phyloP scores from a whole-genome alignment of 495 filamentous ascomycete genomes.

The Oleoguttula mirabilis region DNA sequence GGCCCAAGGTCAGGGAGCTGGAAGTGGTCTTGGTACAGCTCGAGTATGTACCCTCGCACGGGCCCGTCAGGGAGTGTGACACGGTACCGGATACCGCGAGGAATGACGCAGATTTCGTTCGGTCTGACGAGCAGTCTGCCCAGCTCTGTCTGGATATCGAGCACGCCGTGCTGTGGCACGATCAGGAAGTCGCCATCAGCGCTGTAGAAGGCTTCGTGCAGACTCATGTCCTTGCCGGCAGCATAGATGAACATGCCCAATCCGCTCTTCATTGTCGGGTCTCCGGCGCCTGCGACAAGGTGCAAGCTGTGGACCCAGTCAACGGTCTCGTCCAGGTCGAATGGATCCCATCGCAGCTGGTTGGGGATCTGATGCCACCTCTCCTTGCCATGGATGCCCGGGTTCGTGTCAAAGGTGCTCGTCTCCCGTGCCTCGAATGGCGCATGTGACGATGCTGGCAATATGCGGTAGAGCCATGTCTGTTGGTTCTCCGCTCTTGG shows the following conservation, averaged over 20 bases:
- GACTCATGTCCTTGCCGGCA: conserved; percentile 66
- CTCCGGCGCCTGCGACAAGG: conserved; percentile 69
- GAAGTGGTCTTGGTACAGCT: conserved; percentile 79
- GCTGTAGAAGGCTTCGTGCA: conserved; percentile 67
- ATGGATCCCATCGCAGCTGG: conserved; percentile 85
- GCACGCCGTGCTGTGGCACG: conserved; percentile 68
- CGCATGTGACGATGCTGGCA: conserved; percentile 71
- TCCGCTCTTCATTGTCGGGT: conserved; percentile 68
- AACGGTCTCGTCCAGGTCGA: conserved; percentile 57
- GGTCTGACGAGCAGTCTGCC: conserved; percentile 72
- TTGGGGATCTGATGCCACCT: conserved; percentile 62
- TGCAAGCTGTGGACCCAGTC: conserved; percentile 73
- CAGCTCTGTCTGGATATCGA: conserved; percentile 79
- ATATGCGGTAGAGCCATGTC: conserved; percentile 86
- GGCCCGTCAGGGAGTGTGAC: conserved; percentile 54
- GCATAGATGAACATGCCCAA: conserved; percentile 75
- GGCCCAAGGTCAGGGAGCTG: conserved; percentile 77
- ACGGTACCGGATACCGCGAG: conserved; percentile 68
- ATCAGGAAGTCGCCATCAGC: conserved; percentile 83
- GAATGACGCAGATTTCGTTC: conserved; percentile 82
- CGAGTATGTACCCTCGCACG: conserved; percentile 72
- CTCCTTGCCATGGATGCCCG: conserved; percentile 29
- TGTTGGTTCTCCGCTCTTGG: conserved; percentile 82
- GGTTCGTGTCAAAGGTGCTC: conserved; percentile 42
- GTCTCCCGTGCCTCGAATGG: conserved; percentile 51